Percentiles rank a stretch among this genome's conserved stretches.
phyloP scores from a whole-genome alignment of 139 green algal species.

The Coelastrella sp. region DNA sequence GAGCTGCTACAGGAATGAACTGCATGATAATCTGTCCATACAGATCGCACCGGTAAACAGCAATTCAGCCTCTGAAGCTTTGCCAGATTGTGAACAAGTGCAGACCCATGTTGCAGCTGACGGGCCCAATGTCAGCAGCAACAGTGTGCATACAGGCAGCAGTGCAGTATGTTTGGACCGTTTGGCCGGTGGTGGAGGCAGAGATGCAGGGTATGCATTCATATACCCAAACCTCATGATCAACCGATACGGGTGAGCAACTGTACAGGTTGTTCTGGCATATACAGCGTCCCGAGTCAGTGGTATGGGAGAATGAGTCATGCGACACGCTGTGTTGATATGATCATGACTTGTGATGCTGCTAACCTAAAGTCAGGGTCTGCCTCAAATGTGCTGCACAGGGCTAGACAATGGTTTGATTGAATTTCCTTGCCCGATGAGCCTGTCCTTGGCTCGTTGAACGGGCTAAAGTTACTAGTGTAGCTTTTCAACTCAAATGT shows the following conservation, averaged over 20 bases:
- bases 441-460: no score
- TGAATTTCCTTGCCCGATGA: no score
- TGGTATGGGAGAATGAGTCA: no score
- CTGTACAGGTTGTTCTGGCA: no score
- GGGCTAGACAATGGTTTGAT: no score
- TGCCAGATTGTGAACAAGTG: neutral
- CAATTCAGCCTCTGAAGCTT: neutral
- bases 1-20: slow-evolving; percentile 49
- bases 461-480: no score
- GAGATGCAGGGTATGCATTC: slow-evolving; percentile 65
- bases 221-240: slow-evolving; percentile 77
- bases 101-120: neutral
- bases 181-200: neutral
- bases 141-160: neutral
- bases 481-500: no score
- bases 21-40: slow-evolving; percentile 52
- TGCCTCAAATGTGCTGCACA: no score
- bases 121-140: slow-evolving; percentile 7
- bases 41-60: slow-evolving; percentile 39
- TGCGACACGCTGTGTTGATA: no score
- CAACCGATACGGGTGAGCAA: slow-evolving; percentile 67
- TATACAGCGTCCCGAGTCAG: no score
- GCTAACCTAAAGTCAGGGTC: no score
- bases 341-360: no score
- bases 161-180: neutral